phyloP scores from a whole-genome alignment of 2,329 filamentous ascomycete species.

The Diaporthe citriasiana region DNA sequence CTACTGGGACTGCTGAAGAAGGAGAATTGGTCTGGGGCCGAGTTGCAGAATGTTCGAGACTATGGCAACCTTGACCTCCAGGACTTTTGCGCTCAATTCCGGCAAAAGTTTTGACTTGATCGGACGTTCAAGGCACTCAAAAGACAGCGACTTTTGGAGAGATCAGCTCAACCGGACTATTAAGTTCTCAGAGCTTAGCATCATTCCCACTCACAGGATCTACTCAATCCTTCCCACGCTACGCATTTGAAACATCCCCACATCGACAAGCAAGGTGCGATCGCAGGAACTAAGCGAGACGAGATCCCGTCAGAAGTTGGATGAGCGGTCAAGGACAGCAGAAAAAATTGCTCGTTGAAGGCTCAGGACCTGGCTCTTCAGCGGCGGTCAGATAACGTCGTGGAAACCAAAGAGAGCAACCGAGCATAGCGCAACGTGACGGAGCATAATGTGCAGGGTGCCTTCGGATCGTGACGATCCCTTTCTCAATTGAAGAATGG shows the following conservation, averaged over 20 bases:
- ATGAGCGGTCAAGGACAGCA: not conserved
- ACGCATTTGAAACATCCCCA: not conserved
- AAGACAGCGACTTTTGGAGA: slow-evolving; percentile 15
- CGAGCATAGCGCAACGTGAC: not conserved
- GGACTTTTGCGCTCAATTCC: slow-evolving; percentile 1
- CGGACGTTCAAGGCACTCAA: slow-evolving; percentile 10
- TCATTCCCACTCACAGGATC: slow-evolving; percentile 1
- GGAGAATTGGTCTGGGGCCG: slow-evolving; percentile 2
- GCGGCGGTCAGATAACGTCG: slow-evolving; percentile 5
- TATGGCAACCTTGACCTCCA: slow-evolving; percentile 11
- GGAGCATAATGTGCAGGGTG: not conserved
- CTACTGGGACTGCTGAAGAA: slow-evolving; percentile 13
- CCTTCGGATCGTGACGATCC: slow-evolving; percentile 1
- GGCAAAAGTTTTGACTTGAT: slow-evolving; percentile 2
- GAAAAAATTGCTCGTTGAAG: not conserved
- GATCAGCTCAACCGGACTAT: not conserved
- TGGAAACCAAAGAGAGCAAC: slow-evolving; percentile 23
- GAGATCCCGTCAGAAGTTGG: slow-evolving; percentile 21
- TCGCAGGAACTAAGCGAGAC: slow-evolving; percentile 6
- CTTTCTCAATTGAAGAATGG: not conserved
- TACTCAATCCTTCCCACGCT: slow-evolving; percentile 8
- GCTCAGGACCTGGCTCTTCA: slow-evolving; percentile 9
- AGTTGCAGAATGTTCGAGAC: slow-evolving; percentile 6
- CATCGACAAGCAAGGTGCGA: slow-evolving; percentile 1
- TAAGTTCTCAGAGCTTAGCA: not conserved